These are phyloP conservation scores for Eremochloa ophiuroides DNA, from an alignment of 176 grass and related monocot species.

Conservation along the genomic window DNA sequence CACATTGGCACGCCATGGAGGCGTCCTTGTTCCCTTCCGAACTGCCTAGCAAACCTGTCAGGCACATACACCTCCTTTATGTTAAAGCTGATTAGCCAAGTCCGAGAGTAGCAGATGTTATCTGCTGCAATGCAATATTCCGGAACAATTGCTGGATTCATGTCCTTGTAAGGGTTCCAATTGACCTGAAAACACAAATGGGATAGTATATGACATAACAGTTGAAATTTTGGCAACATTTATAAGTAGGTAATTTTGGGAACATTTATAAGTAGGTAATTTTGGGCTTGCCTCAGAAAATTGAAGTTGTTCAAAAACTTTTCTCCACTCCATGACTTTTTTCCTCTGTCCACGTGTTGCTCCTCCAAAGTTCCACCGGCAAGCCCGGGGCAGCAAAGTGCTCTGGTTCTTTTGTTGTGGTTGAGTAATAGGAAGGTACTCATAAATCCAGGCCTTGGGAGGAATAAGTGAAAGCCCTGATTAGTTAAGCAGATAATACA, in stretches of 20 bases:
- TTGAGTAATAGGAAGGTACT: conserved; percentile 58
- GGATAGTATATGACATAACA: conserved; percentile 12
- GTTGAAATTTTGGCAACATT: neutral
- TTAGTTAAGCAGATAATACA: conserved; percentile 28
- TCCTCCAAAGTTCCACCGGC: conserved; percentile 52
- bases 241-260: conserved; percentile 13
- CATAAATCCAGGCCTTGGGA: conserved; percentile 53
- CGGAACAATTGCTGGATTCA: conserved; percentile 48
- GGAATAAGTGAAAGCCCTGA: conserved; percentile 8
- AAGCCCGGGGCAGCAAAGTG: conserved; percentile 45
- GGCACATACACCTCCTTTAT: conserved; percentile 63
- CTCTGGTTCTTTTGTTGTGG: conserved; percentile 60
- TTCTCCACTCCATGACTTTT: conserved; percentile 59
- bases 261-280: conserved; percentile 5
- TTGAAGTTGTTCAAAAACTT: conserved; percentile 51
- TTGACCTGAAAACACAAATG: conserved; percentile 43
- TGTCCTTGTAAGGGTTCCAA: conserved; percentile 61
- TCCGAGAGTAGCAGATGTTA: conserved; percentile 47
- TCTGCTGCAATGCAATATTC: conserved; percentile 61
- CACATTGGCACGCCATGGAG: conserved; percentile 49
- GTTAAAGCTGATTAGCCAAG: conserved; percentile 64
- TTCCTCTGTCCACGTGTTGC: conserved; percentile 56
- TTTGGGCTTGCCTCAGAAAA: conserved; percentile 41
- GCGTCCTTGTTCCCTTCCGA: conserved; percentile 52
- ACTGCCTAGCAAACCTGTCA: conserved; percentile 58